phyloP scores from a whole-genome alignment of 306 rosid species.

The Vigna nakashimae region DNA sequence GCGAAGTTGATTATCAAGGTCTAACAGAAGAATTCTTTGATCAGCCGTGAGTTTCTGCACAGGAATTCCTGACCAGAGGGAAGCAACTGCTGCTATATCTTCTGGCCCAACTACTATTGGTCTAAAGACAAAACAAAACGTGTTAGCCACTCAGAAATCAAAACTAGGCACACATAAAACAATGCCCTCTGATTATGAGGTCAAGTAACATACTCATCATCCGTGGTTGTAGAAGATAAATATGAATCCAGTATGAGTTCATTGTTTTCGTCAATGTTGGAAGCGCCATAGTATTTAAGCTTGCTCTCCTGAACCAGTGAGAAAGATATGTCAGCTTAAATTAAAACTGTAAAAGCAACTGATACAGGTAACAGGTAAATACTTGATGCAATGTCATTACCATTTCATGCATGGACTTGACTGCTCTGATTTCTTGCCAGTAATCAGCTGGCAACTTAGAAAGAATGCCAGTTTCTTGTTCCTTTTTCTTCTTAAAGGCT shows the following conservation, averaged over 20 bases:
- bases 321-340: constrained; percentile 40
- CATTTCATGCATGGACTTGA: constrained; percentile 78
- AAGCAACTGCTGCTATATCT: constrained; percentile 83
- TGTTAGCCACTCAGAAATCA: constrained; percentile 42
- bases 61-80: constrained; percentile 86
- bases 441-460: constrained; percentile 72
- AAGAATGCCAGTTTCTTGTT: constrained; percentile 62
- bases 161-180: constrained; percentile 33
- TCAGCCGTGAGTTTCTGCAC: constrained; percentile 82
- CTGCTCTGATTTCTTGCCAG: constrained; percentile 85
- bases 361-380: constrained; percentile 18
- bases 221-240: constrained; percentile 56
- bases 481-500: constrained; percentile 70
- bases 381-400: constrained; percentile 55
- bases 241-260: constrained; percentile 59
- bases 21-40: constrained; percentile 61
- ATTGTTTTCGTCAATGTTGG: constrained; percentile 53
- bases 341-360: constrained; percentile 15
- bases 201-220: constrained; percentile 63
- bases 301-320: constrained; percentile 64
- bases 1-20: constrained; percentile 70
- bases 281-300: constrained; percentile 56
- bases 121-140: constrained; percentile 51
- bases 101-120: constrained; percentile 63
- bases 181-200: constrained; percentile 38